These are phyloP conservation scores for Botrytis fragariae DNA, from an alignment of 2,329 filamentous ascomycete species.

Conservation along the genomic window DNA sequence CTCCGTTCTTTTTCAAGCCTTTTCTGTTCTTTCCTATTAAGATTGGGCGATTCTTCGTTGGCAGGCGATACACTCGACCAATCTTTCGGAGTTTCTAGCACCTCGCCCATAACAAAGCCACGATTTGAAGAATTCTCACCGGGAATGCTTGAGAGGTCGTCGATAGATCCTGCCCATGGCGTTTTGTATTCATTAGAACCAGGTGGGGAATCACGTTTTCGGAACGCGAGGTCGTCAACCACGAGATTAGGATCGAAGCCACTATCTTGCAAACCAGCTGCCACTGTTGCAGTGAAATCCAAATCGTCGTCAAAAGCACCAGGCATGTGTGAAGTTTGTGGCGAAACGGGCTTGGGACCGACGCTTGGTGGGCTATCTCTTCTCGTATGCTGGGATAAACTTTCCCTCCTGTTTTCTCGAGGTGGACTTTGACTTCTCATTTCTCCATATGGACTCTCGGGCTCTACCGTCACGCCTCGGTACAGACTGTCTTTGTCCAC, in stretches of 20 bases:
- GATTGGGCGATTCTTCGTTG: slow-evolving; percentile 36
- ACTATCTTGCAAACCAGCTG: slow-evolving; percentile 65
- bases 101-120: slow-evolving; percentile 50
- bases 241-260: slow-evolving; percentile 71
- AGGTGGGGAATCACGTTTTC: slow-evolving; percentile 61
- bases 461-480: not conserved
- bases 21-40: slow-evolving; percentile 44
- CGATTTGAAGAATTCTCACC: slow-evolving; percentile 27
- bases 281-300: slow-evolving; percentile 67
- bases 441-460: not conserved
- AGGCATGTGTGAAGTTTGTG: slow-evolving; percentile 52
- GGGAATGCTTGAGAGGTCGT: slow-evolving; percentile 41
- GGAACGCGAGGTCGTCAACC: slow-evolving; percentile 62
- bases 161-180: slow-evolving; percentile 50
- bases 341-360: slow-evolving; percentile 53
- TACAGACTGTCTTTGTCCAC: not conserved
- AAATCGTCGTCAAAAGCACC: slow-evolving; percentile 66
- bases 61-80: slow-evolving; percentile 39
- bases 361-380: slow-evolving; percentile 47
- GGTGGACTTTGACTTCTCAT: not conserved
- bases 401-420: not conserved
- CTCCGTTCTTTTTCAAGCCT: slow-evolving; percentile 45
- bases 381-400: slow-evolving; percentile 11
- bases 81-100: slow-evolving; percentile 43
- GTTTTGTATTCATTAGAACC: slow-evolving; percentile 51